Base-by-base conservation (phyloP, 805 yeast genomes). In the Torulaspora indica region DNA sequence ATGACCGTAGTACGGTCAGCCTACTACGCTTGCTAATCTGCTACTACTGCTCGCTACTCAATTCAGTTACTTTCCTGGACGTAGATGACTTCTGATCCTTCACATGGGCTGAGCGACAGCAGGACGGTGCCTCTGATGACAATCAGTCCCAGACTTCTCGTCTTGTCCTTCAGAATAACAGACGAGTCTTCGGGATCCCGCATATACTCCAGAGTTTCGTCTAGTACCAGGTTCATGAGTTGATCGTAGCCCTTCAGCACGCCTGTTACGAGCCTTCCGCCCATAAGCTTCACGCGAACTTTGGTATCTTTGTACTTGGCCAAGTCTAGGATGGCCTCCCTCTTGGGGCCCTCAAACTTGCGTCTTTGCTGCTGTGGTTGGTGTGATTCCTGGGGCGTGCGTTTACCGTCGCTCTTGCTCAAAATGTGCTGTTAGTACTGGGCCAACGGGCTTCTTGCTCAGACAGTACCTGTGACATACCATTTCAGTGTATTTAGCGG, bases 191-290 rank as follows among this genome's bases (percentile, higher is more conserved):
- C 81, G n/a, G 81, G 75, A 50, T 81, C 89, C 60, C 62, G 54
- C 49, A 59, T 37, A 38, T 58, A 81, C 63, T 93, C 97, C 27
- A 71, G 69, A 5, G 79, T 82, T 24, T 83, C 78, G 57, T 83
- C 88, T 48, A 85, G 71, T 2, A 85, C 91, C 55, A 85, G 67
- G 66, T 85, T 85, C 87, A 84, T 80, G 58, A 84, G 72, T 61
- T 81, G 89, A 60, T 85, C 95, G 58, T 74, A 83, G 5, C 98
- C 97, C 55, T 85, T 87, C 55, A 91, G 75, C 1, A 71, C 69
- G 28, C 98, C 98, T 13, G 73, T 72, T n/a, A 85, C 79, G 54
- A 81, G 81, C 59, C 97, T 78, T 5, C 96, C 96, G 9, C 95
- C 95, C 53, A 81, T 76, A 60, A 93, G 79, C 56, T 85, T 82